Evolutionary conservation across 2,329 filamentous ascomycete genomes (phyloP).

Genomic region (Lecanicillium sp.): DNA sequence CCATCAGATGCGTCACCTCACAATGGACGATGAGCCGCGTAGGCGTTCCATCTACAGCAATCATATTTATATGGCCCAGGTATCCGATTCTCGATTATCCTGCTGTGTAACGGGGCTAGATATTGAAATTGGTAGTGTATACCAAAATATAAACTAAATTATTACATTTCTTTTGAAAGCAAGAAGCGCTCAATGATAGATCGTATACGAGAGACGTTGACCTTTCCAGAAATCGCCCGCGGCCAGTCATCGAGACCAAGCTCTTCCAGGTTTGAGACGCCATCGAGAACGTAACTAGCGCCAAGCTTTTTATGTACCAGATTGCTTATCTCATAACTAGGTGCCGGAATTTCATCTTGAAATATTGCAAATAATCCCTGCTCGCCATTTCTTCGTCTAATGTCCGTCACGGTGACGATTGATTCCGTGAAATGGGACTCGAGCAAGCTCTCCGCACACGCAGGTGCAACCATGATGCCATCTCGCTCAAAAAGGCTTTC

Average conservation of each 20-base stretch:
- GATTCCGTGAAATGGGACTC: background rate
- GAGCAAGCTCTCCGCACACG: background rate
- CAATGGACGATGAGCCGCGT: conserved; percentile 34
- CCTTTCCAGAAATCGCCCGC: background rate
- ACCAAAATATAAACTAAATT: too few species aligned
- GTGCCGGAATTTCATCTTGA: background rate
- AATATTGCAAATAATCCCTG: background rate
- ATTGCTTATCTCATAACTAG: background rate
- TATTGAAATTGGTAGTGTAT: too few species aligned
- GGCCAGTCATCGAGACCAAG: background rate
- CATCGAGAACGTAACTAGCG: background rate
- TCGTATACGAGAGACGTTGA: too few species aligned
- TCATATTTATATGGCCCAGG: conserved; percentile 37
- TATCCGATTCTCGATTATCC: too few species aligned
- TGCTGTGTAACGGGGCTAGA: too few species aligned
- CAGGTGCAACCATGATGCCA: background rate
- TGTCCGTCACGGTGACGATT: background rate
- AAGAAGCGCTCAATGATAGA: too few species aligned
- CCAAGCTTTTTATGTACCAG: background rate
- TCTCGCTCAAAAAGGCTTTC: background rate
- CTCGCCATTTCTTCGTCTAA: background rate
- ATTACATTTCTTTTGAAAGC: too few species aligned
- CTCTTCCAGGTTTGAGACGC: background rate
- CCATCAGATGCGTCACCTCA: conserved; percentile 34
- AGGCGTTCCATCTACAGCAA: conserved; percentile 39